phyloP scores from a whole-genome alignment of 2,329 filamentous ascomycete genomes.

The Ceratocystis albifundus region DNA sequence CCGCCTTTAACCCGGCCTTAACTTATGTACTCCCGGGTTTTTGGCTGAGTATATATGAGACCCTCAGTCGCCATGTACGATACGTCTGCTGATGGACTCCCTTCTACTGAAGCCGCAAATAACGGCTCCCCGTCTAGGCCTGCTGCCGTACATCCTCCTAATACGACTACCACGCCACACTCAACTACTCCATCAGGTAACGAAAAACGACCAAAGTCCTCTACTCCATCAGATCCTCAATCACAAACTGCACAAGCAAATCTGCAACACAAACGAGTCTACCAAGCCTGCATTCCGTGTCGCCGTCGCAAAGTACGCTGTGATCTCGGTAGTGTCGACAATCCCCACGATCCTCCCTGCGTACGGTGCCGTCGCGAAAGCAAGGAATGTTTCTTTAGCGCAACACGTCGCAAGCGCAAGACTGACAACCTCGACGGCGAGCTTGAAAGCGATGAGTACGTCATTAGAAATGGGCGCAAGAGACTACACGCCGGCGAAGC shows the following conservation, averaged over 20 bases:
- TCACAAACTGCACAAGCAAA: conserved; percentile 1
- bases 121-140: conserved; percentile 8
- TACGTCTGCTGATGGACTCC: neutral
- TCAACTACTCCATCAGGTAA: neutral
- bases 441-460: conserved; percentile 51
- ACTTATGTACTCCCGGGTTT: neutral
- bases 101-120: conserved; percentile 21
- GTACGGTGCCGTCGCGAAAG: conserved; percentile 86
- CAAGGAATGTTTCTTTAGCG: conserved; percentile 95
- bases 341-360: conserved; percentile 86
- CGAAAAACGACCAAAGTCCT: neutral
- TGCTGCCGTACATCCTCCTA: neutral
- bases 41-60: neutral
- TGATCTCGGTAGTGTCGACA: conserved; percentile 68
- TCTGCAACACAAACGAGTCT: conserved; percentile 48
- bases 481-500: conserved; percentile 36
- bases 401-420: conserved; percentile 86
- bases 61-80: conserved; percentile 14
- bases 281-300: conserved; percentile 53
- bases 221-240: conserved; percentile 14
- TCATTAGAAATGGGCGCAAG: conserved; percentile 62
- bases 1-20: neutral
- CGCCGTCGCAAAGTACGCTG: conserved; percentile 51
- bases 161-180: neutral
- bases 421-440: conserved; percentile 45